Evolutionary conservation across 108 stramenopile species (phyloP), one percentile per base, ranked within the genome.

Genomic region (Pseudonitzschia multiseries): DNA sequence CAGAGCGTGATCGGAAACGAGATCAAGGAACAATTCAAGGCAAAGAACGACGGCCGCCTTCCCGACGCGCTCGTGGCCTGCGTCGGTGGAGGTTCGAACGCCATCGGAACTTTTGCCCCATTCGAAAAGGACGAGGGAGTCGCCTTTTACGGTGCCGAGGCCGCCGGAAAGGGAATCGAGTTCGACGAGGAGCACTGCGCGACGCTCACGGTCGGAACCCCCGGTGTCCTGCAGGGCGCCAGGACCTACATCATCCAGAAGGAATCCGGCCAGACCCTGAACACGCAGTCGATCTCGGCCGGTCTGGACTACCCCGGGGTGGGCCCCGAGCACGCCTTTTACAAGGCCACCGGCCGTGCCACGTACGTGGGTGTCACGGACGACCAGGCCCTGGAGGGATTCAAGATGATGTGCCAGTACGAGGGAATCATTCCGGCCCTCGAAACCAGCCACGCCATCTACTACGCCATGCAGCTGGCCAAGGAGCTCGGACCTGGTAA

Each of bases 251-350:
- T 98, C 53, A 87, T 97, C 43, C 96, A 98, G 85, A 60, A 91
- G 81, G 74, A 88, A 70, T 88, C 89, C 44, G 96, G 96, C 20
- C 97, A 98, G 79, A 96, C 95, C 21, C 72, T 84, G 51, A 94
- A 97, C 63, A 97, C 96, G 22, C 96, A 96, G 72, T 95, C 93
- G 44, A 96, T 98, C 70, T 87, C 87, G 43, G 97, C 97, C 65
- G 97, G 97, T 53, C 83, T 98, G 66, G 97, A 98, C 69, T 98
- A 98, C 81, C 96, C 96, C n/a, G 97, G 96, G 56, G 97, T 98
- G 50, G 97, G 97, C 26, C 97, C 97, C 5, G 97, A 98, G 81
- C 96, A 98, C 82, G 92, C 97, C 15, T 92, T 74, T 70, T 83
- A 96, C 59, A 96, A 96, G 89, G 95, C 92, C 70, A 81, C 78